Evolutionary conservation across 2,329 filamentous ascomycete species (phyloP).

Genomic region (Pseudogymnoascus sp.): DNA sequence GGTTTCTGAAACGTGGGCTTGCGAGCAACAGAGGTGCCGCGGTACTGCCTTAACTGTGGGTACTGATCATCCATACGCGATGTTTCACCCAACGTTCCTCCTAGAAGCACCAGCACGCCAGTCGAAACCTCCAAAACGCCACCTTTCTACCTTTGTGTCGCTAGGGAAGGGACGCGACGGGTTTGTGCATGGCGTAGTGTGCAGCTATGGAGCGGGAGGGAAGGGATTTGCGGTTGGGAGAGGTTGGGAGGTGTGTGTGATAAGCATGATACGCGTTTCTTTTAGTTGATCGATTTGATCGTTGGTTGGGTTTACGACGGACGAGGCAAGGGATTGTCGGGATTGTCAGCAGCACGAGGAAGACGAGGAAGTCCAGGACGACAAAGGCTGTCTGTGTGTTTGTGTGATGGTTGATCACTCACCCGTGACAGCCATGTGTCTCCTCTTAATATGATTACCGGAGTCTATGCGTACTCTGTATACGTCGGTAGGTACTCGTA

Average conservation of each 20-base stretch:
- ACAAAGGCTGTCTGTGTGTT: background rate
- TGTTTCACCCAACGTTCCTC: background rate
- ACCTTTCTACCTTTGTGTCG: background rate
- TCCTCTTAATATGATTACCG: conserved; percentile 1
- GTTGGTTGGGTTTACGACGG: background rate
- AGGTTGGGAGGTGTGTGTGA: background rate
- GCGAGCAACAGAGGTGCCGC: background rate
- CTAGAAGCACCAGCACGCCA: conserved; percentile 2
- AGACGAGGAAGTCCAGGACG: too few relatives aligned
- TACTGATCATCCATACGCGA: background rate
- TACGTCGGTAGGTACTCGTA: background rate
- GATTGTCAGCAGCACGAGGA: background rate
- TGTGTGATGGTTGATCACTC: background rate
- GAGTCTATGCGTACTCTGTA: background rate
- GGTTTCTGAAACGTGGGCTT: conserved; percentile 3
- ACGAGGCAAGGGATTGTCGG: too few relatives aligned
- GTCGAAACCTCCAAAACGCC: background rate
- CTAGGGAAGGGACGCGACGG: background rate
- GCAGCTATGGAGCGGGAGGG: too few relatives aligned
- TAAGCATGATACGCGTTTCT: background rate
- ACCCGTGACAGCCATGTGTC: background rate
- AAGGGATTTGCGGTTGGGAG: background rate
- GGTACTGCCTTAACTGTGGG: background rate
- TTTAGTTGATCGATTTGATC: background rate
- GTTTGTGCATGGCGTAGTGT: background rate